phyloP scores from a whole-genome alignment of 2,329 filamentous ascomycete species.

The Leptographium radiaticola region DNA sequence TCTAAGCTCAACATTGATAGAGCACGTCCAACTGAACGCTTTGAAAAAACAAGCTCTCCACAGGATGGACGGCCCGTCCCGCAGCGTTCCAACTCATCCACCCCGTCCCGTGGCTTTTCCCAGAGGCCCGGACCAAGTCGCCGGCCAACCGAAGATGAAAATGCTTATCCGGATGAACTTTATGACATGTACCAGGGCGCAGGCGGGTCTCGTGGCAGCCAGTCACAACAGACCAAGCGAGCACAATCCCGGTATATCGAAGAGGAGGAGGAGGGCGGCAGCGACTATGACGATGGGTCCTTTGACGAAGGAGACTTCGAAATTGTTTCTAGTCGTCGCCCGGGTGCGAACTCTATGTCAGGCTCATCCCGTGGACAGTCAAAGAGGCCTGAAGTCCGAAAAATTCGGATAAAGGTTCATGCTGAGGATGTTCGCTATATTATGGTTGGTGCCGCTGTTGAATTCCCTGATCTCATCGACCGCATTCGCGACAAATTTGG shows the following conservation, averaged over 20 bases:
- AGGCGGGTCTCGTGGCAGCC: constrained; percentile 25
- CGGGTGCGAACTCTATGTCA: constrained; percentile 30
- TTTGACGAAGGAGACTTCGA: constrained; percentile 72
- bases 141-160: constrained; percentile 40
- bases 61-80: constrained; percentile 24
- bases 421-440: constrained; percentile 85
- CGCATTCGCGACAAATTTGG: constrained; percentile 80
- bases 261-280: constrained; percentile 66
- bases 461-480: constrained; percentile 65
- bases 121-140: constrained; percentile 22
- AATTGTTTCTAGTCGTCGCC: constrained; percentile 49
- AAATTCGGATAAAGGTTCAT: constrained; percentile 87
- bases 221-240: constrained; percentile 23
- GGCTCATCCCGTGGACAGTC: constrained; percentile 40
- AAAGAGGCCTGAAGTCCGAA: constrained; percentile 52
- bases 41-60: constrained; percentile 38
- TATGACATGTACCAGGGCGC: constrained; percentile 48
- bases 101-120: constrained; percentile 30
- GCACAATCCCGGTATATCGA: constrained; percentile 53
- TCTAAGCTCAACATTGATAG: constrained; percentile 50
- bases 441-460: constrained; percentile 61
- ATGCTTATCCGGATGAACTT: constrained; percentile 55
- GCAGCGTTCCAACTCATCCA: constrained; percentile 29
- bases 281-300: constrained; percentile 55
- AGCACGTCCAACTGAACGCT: constrained; percentile 36